Evolutionary conservation across 2,329 filamentous ascomycete genomes (phyloP).

Genomic region (Xylariales sp.): DNA sequence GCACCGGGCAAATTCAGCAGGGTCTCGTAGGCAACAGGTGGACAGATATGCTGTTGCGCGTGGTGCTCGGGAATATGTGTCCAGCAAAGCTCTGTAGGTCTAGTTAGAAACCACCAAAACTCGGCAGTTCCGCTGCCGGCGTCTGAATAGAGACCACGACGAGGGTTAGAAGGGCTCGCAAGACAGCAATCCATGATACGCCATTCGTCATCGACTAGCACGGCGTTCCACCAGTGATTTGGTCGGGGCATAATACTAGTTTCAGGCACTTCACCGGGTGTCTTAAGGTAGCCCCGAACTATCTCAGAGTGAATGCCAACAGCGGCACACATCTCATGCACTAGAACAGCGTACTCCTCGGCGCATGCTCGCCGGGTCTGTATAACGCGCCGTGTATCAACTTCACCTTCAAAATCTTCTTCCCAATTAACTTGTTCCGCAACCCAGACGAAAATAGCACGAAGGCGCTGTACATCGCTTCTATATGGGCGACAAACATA

Average conservation of each 20-base stretch:
- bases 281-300: conserved; percentile 89
- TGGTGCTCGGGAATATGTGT: conserved; percentile 92
- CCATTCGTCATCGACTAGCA: conserved; percentile 94
- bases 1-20: conserved; percentile 87
- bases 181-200: conserved; percentile 95
- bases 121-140: conserved; percentile 78
- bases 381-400: conserved; percentile 86
- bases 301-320: conserved; percentile 90
- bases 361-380: conserved; percentile 85
- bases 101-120: conserved; percentile 91
- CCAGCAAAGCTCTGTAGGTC: conserved; percentile 91
- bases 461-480: conserved; percentile 90
- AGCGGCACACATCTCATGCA: conserved; percentile 92
- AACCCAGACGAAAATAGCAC: conserved; percentile 98
- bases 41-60: conserved; percentile 91
- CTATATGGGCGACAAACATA: conserved; percentile 95
- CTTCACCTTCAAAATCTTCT: conserved; percentile 86
- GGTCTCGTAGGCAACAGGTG: conserved; percentile 85
- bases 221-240: conserved; percentile 98
- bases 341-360: conserved; percentile 88
- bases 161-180: conserved; percentile 90
- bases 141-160: conserved; percentile 80
- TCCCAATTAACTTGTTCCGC: conserved; percentile 97
- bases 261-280: conserved; percentile 85
- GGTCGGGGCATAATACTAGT: conserved; percentile 83